Percentiles rank a stretch among this genome's conserved stretches.
Evolutionary conservation across 805 yeast genomes (phyloP).

Genomic region (Zygosaccharomyces gambellarensis): DNA sequence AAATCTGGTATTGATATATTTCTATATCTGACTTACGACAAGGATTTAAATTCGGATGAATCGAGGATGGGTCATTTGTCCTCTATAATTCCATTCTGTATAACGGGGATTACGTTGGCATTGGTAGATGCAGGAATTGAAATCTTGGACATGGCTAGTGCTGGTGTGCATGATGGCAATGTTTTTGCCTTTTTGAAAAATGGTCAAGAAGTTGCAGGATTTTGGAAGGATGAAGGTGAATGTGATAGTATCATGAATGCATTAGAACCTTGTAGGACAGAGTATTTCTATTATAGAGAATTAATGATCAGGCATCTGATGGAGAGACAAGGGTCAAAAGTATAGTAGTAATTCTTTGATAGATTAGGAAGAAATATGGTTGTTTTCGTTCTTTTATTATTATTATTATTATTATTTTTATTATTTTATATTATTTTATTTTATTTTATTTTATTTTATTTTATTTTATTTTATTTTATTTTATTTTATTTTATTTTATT

Average conservation of each 20-base stretch:
- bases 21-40: constrained; percentile 50
- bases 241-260: constrained; percentile 22
- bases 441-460: not conserved
- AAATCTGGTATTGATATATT: constrained; percentile 83
- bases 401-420: no score
- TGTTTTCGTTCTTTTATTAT: not conserved
- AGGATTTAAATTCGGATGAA: constrained; percentile 30
- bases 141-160: constrained; percentile 66
- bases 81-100: constrained; percentile 38
- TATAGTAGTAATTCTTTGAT: not conserved
- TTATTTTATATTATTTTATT: no score
- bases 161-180: constrained; percentile 45
- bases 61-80: constrained; percentile 30
- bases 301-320: constrained; percentile 20
- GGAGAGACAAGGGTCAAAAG: constrained; percentile 6
- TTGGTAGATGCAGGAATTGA: constrained; percentile 83
- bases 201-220: constrained; percentile 55
- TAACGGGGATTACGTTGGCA: constrained; percentile 54
- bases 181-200: constrained; percentile 52
- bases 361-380: not conserved
- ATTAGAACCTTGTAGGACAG: constrained; percentile 42
- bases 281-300: constrained; percentile 21
- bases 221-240: constrained; percentile 45
- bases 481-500: no score
- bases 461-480: no score